These are phyloP conservation scores for Pestalotiopsis fici DNA, from an alignment of 2,329 filamentous ascomycete species.

Conservation along the genomic window DNA sequence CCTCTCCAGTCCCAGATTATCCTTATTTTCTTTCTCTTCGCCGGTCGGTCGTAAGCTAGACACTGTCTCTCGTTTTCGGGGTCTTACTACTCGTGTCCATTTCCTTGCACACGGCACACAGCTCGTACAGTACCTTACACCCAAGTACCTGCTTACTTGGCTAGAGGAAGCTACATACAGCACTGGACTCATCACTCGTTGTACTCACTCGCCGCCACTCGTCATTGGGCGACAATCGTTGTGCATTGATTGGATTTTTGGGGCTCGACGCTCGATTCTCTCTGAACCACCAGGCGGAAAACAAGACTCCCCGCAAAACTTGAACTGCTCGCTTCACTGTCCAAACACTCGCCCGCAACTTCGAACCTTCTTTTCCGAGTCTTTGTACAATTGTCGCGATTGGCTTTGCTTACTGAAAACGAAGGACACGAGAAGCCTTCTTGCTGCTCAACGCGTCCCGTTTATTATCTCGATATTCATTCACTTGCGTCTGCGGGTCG, in stretches of 20 bases:
- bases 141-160: background rate
- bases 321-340: background rate
- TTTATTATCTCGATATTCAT: background rate
- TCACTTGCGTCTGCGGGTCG: background rate
- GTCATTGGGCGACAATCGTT: background rate
- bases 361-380: background rate
- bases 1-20: background rate
- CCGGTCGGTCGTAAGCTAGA: background rate
- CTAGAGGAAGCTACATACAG: background rate
- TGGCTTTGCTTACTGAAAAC: background rate
- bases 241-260: background rate
- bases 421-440: background rate
- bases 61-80: constrained; percentile 4
- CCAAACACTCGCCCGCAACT: background rate
- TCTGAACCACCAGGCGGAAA: background rate
- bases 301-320: background rate
- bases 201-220: background rate
- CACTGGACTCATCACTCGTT: background rate
- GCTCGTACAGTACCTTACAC: background rate
- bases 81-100: background rate
- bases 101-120: background rate
- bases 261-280: background rate
- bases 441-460: background rate
- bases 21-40: background rate
- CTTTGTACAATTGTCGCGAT: background rate